These are phyloP conservation scores for Lasiosphaeria miniovina DNA, from an alignment of 495 filamentous ascomycete genomes.

Conservation along the genomic window DNA sequence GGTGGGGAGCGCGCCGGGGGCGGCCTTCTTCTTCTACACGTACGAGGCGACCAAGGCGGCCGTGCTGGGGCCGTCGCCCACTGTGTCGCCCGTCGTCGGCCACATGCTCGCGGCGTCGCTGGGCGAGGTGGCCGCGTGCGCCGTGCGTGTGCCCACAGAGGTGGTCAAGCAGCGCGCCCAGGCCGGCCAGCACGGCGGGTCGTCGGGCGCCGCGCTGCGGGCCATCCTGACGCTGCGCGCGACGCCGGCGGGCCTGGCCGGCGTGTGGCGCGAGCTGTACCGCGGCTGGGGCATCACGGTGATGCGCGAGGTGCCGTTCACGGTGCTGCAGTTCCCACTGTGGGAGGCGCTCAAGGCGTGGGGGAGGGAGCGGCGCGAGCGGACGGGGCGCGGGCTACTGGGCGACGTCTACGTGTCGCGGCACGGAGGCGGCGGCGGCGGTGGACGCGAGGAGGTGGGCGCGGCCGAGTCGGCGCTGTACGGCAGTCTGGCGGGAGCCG, in stretches of 20 bases:
- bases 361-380: constrained; percentile 36
- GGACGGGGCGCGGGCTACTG: constrained; percentile 49
- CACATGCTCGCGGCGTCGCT: constrained; percentile 87
- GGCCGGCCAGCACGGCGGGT: constrained; percentile 64
- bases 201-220: constrained; percentile 58
- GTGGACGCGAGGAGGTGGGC: constrained; percentile 45
- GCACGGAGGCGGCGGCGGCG: constrained; percentile 36
- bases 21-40: constrained; percentile 96
- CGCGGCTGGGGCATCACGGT: constrained; percentile 88
- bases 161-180: constrained; percentile 97
- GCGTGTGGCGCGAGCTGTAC: constrained; percentile 81
- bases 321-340: constrained; percentile 91
- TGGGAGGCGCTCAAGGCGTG: constrained; percentile 86
- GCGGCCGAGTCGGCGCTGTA: constrained; percentile 82
- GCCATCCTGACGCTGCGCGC: constrained; percentile 60
- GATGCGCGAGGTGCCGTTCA: constrained; percentile 95
- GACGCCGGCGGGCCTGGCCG: constrained; percentile 40
- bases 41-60: constrained; percentile 79
- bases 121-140: constrained; percentile 90
- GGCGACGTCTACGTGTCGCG: constrained; percentile 15
- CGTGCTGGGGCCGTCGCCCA: constrained; percentile 40
- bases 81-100: not conserved
- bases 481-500: constrained; percentile 76
- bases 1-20: constrained; percentile 94
- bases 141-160: constrained; percentile 90